These are phyloP conservation scores for Phytopythium kandeliae DNA, from an alignment of 352 stramenopile species.

Conservation along the genomic window DNA sequence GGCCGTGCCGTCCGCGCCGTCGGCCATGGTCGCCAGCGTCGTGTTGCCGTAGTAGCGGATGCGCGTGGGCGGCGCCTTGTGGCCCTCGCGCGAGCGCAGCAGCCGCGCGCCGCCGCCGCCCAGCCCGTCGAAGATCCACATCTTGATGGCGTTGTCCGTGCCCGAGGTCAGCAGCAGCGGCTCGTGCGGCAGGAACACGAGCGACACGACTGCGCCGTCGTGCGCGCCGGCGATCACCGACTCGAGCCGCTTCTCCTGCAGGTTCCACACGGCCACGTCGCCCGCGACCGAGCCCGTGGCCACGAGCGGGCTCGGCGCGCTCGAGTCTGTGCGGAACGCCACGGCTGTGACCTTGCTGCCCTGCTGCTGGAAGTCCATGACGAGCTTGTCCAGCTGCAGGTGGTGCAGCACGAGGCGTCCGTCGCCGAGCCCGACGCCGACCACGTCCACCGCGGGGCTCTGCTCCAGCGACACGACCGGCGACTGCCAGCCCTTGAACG, in stretches of 20 bases:
- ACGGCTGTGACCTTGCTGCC: conserved; percentile 78
- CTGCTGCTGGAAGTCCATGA: conserved; percentile 84
- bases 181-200: conserved; percentile 86
- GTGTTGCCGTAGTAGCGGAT: conserved; percentile 92
- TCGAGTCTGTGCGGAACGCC: conserved; percentile 86
- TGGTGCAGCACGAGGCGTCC: conserved; percentile 85
- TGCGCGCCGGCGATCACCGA: conserved; percentile 75
- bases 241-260: conserved; percentile 84
- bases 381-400: conserved; percentile 73
- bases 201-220: conserved; percentile 62
- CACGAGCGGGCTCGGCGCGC: conserved; percentile 46
- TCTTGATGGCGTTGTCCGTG: conserved; percentile 89
- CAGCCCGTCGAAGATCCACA: conserved; percentile 93
- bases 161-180: conserved; percentile 84
- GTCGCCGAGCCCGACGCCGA: conserved; percentile 78
- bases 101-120: conserved; percentile 74
- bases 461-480: conserved; percentile 75
- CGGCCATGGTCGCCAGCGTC: conserved; percentile 77
- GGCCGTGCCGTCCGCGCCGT: conserved; percentile 78
- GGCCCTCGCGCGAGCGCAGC: conserved; percentile 86
- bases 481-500: conserved; percentile 70
- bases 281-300: conserved; percentile 70
- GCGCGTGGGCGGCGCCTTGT: conserved; percentile 74
- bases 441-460: conserved; percentile 87
- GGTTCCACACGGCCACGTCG: conserved; percentile 89